phyloP scores from a whole-genome alignment of 2,329 filamentous ascomycete genomes.

The Leptographium procerum region DNA sequence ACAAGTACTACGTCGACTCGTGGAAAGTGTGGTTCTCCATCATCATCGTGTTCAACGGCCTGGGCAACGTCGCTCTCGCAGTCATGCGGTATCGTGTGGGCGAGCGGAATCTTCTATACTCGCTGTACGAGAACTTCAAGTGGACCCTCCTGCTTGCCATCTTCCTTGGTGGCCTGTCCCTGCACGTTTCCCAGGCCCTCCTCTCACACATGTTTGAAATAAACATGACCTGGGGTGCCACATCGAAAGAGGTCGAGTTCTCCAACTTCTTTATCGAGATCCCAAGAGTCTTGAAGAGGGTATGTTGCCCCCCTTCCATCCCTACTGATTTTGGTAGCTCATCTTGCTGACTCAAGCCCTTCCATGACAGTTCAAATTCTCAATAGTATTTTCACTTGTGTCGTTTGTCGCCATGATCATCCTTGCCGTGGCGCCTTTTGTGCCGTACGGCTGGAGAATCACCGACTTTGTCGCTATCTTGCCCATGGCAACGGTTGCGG shows the following conservation, averaged over 20 bases:
- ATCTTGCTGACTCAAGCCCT: neutral
- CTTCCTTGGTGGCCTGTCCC: conserved; percentile 70
- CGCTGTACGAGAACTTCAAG: conserved; percentile 55
- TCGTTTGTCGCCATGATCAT: conserved; percentile 53
- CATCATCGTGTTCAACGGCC: conserved; percentile 64
- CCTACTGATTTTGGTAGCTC: conserved; percentile 11
- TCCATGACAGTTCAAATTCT: conserved; percentile 54
- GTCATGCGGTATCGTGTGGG: conserved; percentile 62
- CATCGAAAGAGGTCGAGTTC: conserved; percentile 69
- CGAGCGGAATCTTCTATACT: conserved; percentile 46
- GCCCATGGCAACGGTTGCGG: conserved; percentile 61
- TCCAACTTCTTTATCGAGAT: conserved; percentile 80
- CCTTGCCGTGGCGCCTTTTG: conserved; percentile 49
- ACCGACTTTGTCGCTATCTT: conserved; percentile 65
- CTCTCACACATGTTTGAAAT: conserved; percentile 76
- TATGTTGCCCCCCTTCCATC: conserved; percentile 37
- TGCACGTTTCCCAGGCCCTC: conserved; percentile 72
- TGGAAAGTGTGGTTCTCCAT: conserved; percentile 76
- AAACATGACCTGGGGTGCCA: conserved; percentile 78
- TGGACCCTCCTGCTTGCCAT: conserved; percentile 66
- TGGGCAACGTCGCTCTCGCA: conserved; percentile 62
- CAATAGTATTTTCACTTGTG: conserved; percentile 48
- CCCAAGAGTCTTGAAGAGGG: conserved; percentile 64
- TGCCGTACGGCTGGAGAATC: conserved; percentile 56
- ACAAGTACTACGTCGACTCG: conserved; percentile 70